A percentile compares a stretch with the other conserved stretches of the same genome.
Conservation (phyloP, 768 basidiomycete genomes). For the Hemileccinum impolitum region DNA sequence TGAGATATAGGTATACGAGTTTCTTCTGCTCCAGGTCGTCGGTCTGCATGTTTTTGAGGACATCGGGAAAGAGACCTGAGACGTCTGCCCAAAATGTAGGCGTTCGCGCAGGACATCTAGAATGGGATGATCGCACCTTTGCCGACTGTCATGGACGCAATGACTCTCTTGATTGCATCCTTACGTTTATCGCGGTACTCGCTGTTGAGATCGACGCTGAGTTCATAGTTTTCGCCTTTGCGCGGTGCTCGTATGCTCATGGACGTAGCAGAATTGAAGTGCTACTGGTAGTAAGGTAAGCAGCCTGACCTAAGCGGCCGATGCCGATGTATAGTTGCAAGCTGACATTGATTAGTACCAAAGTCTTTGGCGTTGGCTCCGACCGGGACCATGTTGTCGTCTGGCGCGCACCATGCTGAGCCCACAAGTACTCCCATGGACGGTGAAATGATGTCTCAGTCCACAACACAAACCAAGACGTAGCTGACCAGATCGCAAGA, state of each 20-base stretch:
- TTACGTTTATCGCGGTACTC: slow-evolving; percentile 94
- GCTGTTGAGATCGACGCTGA: slow-evolving; percentile 94
- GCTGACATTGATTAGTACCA: too few relatives aligned
- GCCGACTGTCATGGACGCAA: slow-evolving; percentile 98
- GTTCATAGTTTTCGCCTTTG: slow-evolving; percentile 95
- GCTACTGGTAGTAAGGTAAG: too few relatives aligned
- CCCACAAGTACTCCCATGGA: too few relatives aligned
- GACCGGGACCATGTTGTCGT: too few relatives aligned
- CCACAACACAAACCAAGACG: too few relatives aligned
- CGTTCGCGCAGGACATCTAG: slow-evolving; percentile 4
- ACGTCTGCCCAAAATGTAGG: slow-evolving; percentile 50
- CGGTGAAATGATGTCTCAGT: too few relatives aligned
- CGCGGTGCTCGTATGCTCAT: slow-evolving; percentile 54
- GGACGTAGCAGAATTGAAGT: slow-evolving; percentile 4
- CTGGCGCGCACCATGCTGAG: too few relatives aligned
- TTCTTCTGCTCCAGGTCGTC: slow-evolving; percentile 99
- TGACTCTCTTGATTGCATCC: slow-evolving; percentile 97
- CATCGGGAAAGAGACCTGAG: slow-evolving; percentile 94
- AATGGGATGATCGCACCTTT: slow-evolving; percentile 61
- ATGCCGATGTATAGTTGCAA: too few relatives aligned
- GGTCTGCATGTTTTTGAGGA: slow-evolving; percentile 99
- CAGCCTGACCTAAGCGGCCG: too few relatives aligned
- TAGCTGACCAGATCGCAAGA: too few relatives aligned
- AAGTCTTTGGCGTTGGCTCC: too few relatives aligned
- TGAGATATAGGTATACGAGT: slow-evolving; percentile 97